Percentiles rank a stretch among this genome's conserved stretches.
Evolutionary conservation across 2,329 filamentous ascomycete species (phyloP).

Genomic region (Metarhizium robertsii): DNA sequence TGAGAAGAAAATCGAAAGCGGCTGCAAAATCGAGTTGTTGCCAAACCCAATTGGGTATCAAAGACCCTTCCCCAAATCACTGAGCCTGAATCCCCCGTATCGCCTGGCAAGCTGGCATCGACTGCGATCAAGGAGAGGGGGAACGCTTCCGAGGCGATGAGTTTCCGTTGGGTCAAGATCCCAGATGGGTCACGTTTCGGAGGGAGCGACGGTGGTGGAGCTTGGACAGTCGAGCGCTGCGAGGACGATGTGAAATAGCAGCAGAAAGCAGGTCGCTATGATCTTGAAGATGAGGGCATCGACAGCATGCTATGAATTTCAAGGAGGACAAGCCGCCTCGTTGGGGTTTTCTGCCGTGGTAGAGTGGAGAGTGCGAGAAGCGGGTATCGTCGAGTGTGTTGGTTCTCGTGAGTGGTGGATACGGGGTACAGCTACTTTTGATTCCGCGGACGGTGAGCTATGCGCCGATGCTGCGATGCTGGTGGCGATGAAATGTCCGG

Average conservation of each 20-base stretch:
- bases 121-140: background rate
- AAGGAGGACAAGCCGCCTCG: background rate
- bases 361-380: conserved; percentile 3
- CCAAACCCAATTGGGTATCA: conserved; percentile 11
- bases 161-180: background rate
- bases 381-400: conserved; percentile 4
- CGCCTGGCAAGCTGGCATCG: conserved; percentile 12
- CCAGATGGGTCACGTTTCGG: background rate
- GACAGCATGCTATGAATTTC: conserved; percentile 1
- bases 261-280: conserved; percentile 1
- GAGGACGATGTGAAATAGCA: background rate
- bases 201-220: background rate
- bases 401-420: background rate
- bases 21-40: background rate
- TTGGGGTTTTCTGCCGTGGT: background rate
- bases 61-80: conserved; percentile 10
- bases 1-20: conserved; percentile 4
- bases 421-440: background rate
- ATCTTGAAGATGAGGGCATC: background rate
- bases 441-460: background rate
- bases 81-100: conserved; percentile 8
- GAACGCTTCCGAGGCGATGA: background rate
- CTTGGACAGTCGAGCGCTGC: background rate
- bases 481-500: background rate
- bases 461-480: background rate